Base-by-base conservation (phyloP, 352 stramenopile genomes). In the Pythium diclinum region DNA sequence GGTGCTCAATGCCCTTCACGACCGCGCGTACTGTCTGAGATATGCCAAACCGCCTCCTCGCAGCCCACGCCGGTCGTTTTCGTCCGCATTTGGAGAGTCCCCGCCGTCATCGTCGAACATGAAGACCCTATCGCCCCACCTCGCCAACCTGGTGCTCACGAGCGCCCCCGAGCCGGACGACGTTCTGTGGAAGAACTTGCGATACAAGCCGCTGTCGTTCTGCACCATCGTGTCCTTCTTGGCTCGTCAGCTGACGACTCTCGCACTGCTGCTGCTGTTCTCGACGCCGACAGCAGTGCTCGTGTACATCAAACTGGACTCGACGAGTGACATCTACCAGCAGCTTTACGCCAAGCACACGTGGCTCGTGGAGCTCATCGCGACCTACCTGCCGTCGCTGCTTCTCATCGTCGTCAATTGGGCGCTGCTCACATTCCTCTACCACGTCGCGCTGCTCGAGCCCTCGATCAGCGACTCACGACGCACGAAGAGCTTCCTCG, bases 261-360 rank as follows among this genome's bases (percentile, higher is more conserved):
- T 91, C 13, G 57, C 60, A 23, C 63, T 94, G 32, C 56, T 94
- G 30, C 59, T 91, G 34, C 55, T 94, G 16, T 91, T 92, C 53
- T 92, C 83, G 30, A 91, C 83, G 25, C 83, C 85, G 0, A 91
- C 82, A 1, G 82, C 83, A 6, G 82, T 94, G 61, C 79, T 92
- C 58, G 83, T 94, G 63, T 94, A 89, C 68, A 79, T 94, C 60
- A 89, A 90, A 53, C 69, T 94, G 9, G 82, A 92, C 63, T 78
- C 78, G n/a, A 71, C 68, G 47, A 92, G 83, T 44, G 66, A 65
- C 32, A 56, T 94, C 33, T 92, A 92, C 65, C 56, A 62, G 9
- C 68, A 71, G 21, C 58, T 92, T 4, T 71, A 80, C 64, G 63
- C 59, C 25, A 65, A 63, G 16, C 73, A 90, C 67, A 81, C 72